These are phyloP conservation scores for Pleurotus sapidus DNA, from an alignment of 768 basidiomycete genomes.

Conservation along the genomic window DNA sequence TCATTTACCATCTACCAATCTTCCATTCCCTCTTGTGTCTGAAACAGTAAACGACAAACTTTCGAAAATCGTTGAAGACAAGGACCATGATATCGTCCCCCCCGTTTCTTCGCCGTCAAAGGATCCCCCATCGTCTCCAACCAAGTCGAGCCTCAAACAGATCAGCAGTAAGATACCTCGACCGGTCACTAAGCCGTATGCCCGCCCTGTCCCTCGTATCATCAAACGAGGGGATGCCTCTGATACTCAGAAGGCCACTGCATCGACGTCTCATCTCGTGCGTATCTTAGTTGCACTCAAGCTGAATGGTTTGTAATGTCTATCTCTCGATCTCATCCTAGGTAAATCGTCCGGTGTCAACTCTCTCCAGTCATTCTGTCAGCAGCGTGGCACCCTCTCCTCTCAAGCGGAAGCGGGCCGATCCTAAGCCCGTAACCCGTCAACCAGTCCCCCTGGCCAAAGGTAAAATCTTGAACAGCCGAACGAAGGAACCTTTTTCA, in stretches of 20 bases:
- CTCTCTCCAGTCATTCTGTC: too few species aligned
- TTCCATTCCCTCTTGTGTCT: slow-evolving; percentile 14
- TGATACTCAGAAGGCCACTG: too few species aligned
- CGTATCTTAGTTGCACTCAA: background rate
- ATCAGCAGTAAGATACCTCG: slow-evolving; percentile 57
- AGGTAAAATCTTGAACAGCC: background rate
- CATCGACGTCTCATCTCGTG: background rate
- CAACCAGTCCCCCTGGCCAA: slow-evolving; percentile 1
- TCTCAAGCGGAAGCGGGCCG: slow-evolving; percentile 3
- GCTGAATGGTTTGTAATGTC: too few species aligned
- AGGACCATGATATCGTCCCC: background rate
- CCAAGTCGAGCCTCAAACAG: slow-evolving; percentile 49
- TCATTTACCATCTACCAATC: background rate
- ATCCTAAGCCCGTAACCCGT: background rate
- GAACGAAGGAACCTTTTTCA: too few species aligned
- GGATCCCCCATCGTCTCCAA: slow-evolving; percentile 20
- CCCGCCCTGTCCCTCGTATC: slow-evolving; percentile 29
- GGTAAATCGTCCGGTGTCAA: background rate
- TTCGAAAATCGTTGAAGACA: background rate
- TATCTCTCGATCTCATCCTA: background rate
- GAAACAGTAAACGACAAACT: background rate
- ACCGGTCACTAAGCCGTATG: slow-evolving; percentile 57
- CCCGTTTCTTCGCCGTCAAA: background rate
- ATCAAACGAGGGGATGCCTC: background rate
- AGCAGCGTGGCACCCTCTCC: background rate